Evolutionary conservation across 2,329 filamentous ascomycete genomes (phyloP).

Genomic region (Pyrenophora graminea): DNA sequence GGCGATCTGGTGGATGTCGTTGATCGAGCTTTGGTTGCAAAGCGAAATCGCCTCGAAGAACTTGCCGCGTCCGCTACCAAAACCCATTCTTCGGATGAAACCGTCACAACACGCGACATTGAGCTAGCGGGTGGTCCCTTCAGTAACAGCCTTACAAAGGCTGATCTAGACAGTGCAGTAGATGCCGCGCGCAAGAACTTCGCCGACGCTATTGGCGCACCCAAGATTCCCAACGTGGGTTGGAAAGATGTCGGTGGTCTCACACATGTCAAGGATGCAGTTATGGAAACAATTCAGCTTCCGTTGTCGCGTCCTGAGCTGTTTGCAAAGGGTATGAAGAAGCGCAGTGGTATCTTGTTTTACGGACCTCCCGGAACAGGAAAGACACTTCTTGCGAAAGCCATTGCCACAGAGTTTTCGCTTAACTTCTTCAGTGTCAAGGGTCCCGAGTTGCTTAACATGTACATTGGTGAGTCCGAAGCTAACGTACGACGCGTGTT

Average conservation of each 20-base stretch:
- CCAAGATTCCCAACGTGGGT: constrained; percentile 94
- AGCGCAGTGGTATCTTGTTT: constrained; percentile 89
- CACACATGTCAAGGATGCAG: constrained; percentile 92
- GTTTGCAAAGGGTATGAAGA: constrained; percentile 98
- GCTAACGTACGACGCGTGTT: constrained; percentile 90
- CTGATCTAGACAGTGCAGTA: constrained; percentile 89
- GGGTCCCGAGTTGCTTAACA: constrained; percentile 87
- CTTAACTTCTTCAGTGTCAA: constrained; percentile 95
- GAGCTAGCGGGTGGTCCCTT: constrained; percentile 82
- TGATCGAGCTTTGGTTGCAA: constrained; percentile 81
- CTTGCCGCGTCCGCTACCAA: constrained; percentile 60
- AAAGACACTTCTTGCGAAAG: constrained; percentile 90
- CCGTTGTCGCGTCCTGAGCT: constrained; percentile 89
- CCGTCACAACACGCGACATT: constrained; percentile 77
- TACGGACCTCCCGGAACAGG: constrained; percentile 90
- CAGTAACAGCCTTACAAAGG: constrained; percentile 75
- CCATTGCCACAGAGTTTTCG: constrained; percentile 90
- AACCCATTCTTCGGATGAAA: constrained; percentile 36
- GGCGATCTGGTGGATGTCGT: constrained; percentile 94
- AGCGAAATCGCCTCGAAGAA: constrained; percentile 73
- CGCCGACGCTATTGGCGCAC: constrained; percentile 93
- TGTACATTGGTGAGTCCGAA: constrained; percentile 95
- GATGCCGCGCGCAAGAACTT: constrained; percentile 97
- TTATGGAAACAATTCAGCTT: constrained; percentile 93
- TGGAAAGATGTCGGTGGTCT: constrained; percentile 97